Evolutionary conservation across 768 basidiomycete genomes (phyloP), one percentile per base, ranked within the genome.

Genomic region (Boletus pseudopeckii): DNA sequence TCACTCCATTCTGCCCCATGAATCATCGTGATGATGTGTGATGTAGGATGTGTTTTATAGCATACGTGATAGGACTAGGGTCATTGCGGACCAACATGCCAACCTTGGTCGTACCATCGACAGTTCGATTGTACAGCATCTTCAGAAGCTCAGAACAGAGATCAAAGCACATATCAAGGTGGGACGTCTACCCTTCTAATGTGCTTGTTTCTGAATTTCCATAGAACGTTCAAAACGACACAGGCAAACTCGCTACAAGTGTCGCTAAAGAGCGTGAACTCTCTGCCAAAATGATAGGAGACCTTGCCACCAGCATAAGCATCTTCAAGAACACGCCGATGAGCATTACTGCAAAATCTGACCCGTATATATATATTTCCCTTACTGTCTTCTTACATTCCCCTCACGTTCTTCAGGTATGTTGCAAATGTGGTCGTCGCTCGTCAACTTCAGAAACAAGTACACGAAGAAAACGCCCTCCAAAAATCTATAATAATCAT

Each of bases 81-180:
- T 80, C 52, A 92, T 98, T 58, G 93, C 97, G 0, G 97, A 98
- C 73, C 92, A 96, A 50, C 95, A 98, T 65, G 92, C 95, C 11
- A 96, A 94, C 65, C 83, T 99, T 9, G 96, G 95, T 2, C 85
- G 93, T 32, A 98, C 97, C 7, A 89, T 99, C 65, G 95, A 99
- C 61, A 89, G 88, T 32, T 96, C 93, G 5, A 98, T 98, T 65
- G 96, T 99, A 2, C 94, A 98, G 70, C 97, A 98, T 69, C 80
- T 99, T 9, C 89, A 97, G 72, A 98, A 98, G 72, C 80, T 98
- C n/a, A 76, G 88, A 30, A 77, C 84, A 2, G 97, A 99, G 72
- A 93, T 99, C 71, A 98, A 98, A 74, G 96, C 95, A 2, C 97
- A 99, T 71, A 89, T 99, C 69, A 94, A 91, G 82, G 92, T 90